Conservation (phyloP, 768 basidiomycete species). For the Ramaria sp. region DNA sequence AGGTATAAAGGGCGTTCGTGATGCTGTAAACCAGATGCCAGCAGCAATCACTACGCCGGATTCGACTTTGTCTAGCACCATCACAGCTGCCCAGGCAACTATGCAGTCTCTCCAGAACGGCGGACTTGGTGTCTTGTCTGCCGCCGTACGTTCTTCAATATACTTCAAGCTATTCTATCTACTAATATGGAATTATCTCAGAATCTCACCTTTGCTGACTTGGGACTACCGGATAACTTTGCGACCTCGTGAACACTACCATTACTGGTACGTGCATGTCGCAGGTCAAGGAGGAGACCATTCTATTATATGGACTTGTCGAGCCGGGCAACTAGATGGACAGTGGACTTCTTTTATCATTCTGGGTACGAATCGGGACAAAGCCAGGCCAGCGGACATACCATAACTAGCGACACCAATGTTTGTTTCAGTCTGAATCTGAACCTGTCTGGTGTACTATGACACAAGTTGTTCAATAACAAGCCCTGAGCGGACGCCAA, state of each 20-base stretch:
- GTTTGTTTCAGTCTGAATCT: no score
- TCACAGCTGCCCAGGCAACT: not conserved
- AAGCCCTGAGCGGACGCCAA: no score
- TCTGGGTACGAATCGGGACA: no score
- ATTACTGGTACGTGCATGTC: not conserved
- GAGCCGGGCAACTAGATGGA: no score
- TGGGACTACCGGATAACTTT: conserved; percentile 1
- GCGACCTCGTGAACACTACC: not conserved
- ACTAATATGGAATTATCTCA: not conserved
- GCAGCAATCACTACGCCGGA: conserved; percentile 2
- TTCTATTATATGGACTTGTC: not conserved
- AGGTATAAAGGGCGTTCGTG: not conserved
- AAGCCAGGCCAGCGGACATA: no score
- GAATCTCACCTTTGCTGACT: not conserved
- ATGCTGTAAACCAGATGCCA: not conserved
- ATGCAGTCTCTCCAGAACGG: not conserved
- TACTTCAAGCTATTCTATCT: not conserved
- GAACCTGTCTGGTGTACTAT: no score
- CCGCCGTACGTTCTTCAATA: not conserved
- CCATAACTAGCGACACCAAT: no score
- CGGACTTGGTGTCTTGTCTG: not conserved
- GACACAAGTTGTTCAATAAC: no score
- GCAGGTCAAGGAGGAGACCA: not conserved
- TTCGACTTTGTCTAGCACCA: not conserved
- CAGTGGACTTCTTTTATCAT: no score